Conservation (phyloP, 371 early-diverging fungal genomes). For the Thermomucor indicae-seudaticae region DNA sequence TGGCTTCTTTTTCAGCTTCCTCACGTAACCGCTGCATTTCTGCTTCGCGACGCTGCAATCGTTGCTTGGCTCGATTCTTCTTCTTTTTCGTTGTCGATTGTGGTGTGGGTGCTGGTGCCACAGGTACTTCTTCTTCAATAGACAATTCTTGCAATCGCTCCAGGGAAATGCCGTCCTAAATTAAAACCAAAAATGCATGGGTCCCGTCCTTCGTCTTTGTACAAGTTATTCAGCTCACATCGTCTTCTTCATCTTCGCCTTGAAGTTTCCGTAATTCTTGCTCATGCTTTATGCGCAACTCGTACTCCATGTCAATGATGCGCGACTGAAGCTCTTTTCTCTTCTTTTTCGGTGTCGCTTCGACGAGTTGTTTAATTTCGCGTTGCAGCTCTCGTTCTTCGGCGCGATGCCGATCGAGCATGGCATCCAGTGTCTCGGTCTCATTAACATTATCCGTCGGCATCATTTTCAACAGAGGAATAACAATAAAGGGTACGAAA, state of each 20-base stretch:
- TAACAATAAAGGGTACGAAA: no score
- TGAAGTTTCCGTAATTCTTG: slow-evolving; percentile 51
- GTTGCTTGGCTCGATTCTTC: slow-evolving; percentile 61
- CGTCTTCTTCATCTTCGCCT: slow-evolving; percentile 18
- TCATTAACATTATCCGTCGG: no score
- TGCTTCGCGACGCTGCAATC: slow-evolving; percentile 70
- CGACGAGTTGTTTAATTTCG: slow-evolving; percentile 68
- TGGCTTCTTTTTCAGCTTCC: slow-evolving; percentile 81
- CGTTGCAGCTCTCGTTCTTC: slow-evolving; percentile 75
- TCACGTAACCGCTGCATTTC: slow-evolving; percentile 71
- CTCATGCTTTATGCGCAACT: slow-evolving; percentile 62
- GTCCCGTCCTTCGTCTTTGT: slow-evolving; percentile 8
- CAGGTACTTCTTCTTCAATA: slow-evolving; percentile 28
- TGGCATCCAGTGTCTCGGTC: slow-evolving; percentile 47
- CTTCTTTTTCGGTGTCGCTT: slow-evolving; percentile 80
- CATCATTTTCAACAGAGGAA: no score
- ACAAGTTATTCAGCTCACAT: slow-evolving; percentile 2
- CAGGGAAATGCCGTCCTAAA: slow-evolving; percentile 35
- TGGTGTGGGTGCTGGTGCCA: slow-evolving; percentile 8
- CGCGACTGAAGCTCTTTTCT: slow-evolving; percentile 78
- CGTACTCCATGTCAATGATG: slow-evolving; percentile 68
- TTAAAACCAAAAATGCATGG: background rate
- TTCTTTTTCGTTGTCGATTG: slow-evolving; percentile 39
- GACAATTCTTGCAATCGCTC: slow-evolving; percentile 32
- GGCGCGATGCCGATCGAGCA: slow-evolving; percentile 69